Conservation (phyloP, 2,329 filamentous ascomycete species). For the Raffaelea arxii region DNA sequence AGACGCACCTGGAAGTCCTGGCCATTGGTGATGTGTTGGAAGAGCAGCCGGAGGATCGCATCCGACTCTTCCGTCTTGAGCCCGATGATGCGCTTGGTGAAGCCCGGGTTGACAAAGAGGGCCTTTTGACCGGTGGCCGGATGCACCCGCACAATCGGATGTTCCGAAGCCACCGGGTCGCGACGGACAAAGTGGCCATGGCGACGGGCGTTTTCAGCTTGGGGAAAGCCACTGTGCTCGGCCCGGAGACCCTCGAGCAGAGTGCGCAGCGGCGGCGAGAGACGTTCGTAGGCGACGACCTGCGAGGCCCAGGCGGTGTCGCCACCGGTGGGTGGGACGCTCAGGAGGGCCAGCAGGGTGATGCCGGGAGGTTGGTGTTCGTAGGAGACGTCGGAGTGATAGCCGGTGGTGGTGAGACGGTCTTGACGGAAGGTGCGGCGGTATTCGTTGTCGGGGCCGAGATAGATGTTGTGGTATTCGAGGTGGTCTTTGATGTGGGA, state of each 20-base stretch:
- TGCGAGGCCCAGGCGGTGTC: conserved; percentile 29
- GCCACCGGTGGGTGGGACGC: conserved; percentile 25
- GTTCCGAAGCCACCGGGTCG: conserved; percentile 53
- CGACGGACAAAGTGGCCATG: conserved; percentile 22
- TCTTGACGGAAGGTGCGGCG: conserved; percentile 23
- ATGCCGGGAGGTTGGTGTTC: conserved; percentile 31
- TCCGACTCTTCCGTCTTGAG: conserved; percentile 60
- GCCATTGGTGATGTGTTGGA: conserved; percentile 37
- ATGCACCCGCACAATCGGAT: conserved; percentile 76
- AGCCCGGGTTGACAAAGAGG: conserved; percentile 61
- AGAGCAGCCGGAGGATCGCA: conserved; percentile 60
- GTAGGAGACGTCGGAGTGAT: conserved; percentile 32
- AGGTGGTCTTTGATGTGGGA: conserved; percentile 31
- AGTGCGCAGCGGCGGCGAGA: conserved; percentile 25
- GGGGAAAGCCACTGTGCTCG: conserved; percentile 27
- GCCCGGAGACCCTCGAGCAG: conserved; percentile 27
- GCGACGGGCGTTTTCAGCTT: conserved; percentile 24
- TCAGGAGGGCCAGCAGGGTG: conserved; percentile 27
- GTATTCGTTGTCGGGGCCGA: conserved; percentile 34
- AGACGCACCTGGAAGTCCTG: conserved; percentile 63
- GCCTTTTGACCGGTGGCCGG: conserved; percentile 74
- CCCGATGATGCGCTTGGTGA: conserved; percentile 50
- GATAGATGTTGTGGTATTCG: conserved; percentile 36
- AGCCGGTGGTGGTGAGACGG: conserved; percentile 26
- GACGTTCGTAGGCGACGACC: conserved; percentile 25